Percentiles rank a stretch among this genome's conserved stretches.
Conservation (phyloP, 208 protist genomes). For the Trypanosoma avium region DNA sequence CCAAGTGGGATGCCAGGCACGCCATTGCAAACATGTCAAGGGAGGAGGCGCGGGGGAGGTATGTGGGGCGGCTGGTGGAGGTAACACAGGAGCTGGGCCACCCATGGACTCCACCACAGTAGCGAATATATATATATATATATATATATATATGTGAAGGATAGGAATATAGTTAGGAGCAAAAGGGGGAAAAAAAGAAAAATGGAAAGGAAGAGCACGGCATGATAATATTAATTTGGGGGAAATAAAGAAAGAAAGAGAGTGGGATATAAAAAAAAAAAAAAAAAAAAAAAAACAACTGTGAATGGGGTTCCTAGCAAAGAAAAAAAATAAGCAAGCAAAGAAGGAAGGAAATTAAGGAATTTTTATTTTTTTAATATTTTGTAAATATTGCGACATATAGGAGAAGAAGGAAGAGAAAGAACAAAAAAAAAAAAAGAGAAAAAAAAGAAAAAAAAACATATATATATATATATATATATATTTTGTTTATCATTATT, state of each 20-base stretch:
- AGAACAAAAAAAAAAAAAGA: constrained; percentile 13
- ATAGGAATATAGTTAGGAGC: too few species aligned
- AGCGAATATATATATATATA: not conserved
- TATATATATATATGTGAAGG: not conserved
- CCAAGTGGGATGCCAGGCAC: constrained; percentile 96
- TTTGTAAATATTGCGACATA: too few species aligned
- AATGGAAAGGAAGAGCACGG: not conserved
- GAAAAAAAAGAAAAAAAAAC: not conserved
- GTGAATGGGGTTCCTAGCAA: not conserved
- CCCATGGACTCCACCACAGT: constrained; percentile 49
- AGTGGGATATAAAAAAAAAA: constrained; percentile 7
- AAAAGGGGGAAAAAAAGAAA: not conserved
- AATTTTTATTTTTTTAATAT: constrained; percentile 10
- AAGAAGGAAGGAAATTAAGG: not conserved
- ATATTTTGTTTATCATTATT: not conserved
- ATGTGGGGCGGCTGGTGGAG: constrained; percentile 78
- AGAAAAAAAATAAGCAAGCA: constrained; percentile 4
- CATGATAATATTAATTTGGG: too few species aligned
- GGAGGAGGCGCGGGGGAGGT: constrained; percentile 90
- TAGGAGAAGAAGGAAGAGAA: constrained; percentile 1
- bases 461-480: constrained; percentile 2
- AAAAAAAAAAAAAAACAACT: constrained; percentile 8
- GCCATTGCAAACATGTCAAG: constrained; percentile 83
- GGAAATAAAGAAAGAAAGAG: not conserved
- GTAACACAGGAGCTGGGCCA: constrained; percentile 59